A percentile compares a stretch with the other conserved stretches of the same genome.
Evolutionary conservation across 768 basidiomycete species (phyloP).

Genomic region (Coprinopsis cinerea): DNA sequence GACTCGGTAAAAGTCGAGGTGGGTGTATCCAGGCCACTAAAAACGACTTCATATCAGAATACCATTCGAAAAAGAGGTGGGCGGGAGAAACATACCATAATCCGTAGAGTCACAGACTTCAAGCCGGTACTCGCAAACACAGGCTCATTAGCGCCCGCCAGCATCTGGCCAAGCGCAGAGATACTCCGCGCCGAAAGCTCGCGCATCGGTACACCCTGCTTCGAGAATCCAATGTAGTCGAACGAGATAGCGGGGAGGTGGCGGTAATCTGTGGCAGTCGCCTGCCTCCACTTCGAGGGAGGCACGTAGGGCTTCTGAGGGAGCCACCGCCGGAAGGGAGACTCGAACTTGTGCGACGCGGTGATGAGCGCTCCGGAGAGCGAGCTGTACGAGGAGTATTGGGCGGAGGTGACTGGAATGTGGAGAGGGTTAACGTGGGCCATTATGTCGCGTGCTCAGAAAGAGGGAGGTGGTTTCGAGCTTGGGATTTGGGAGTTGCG

Average conservation of each 20-base stretch:
- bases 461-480: too few relatives aligned
- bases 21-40: conserved; percentile 14
- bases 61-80: background rate
- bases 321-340: conserved; percentile 5
- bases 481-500: too few relatives aligned
- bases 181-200: conserved; percentile 5
- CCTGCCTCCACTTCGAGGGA: conserved; percentile 8
- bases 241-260: conserved; percentile 3
- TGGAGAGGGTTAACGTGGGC: conserved; percentile 8
- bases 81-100: conserved; percentile 5
- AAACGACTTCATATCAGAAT: background rate
- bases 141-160: conserved; percentile 11
- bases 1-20: conserved; percentile 7
- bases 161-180: conserved; percentile 6
- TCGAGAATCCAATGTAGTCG: conserved; percentile 9
- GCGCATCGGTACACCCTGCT: conserved; percentile 10
- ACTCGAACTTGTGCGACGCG: conserved; percentile 4
- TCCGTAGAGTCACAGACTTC: conserved; percentile 8
- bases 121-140: conserved; percentile 3
- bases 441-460: too few relatives aligned
- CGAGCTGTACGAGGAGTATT: conserved; percentile 9
- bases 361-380: conserved; percentile 8
- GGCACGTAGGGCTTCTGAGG: conserved; percentile 8
- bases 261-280: conserved; percentile 1
- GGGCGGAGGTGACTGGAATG: conserved; percentile 8